Percentiles rank a stretch among this genome's conserved stretches.
phyloP scores from a whole-genome alignment of 371 early-diverging fungal genomes.

The Lichtheimia hyalospora region DNA sequence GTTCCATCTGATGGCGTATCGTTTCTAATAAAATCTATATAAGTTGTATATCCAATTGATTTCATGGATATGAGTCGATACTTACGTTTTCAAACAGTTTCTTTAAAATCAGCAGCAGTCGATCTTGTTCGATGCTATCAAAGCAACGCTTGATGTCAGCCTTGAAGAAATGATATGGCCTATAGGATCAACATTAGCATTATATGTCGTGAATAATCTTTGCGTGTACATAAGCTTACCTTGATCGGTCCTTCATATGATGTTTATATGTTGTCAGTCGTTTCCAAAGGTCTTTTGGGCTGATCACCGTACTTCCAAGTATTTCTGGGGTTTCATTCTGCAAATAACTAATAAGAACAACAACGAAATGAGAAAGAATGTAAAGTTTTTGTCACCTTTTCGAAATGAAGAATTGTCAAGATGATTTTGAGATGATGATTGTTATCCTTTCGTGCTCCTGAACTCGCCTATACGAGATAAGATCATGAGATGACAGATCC shows the following conservation, averaged over 20 bases:
- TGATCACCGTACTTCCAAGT: not conserved
- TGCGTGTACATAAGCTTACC: no score
- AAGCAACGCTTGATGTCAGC: slow-evolving; percentile 78
- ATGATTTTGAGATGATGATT: slow-evolving; percentile 4
- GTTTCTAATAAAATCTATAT: not conserved
- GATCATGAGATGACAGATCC: no score
- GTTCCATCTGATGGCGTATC: not conserved
- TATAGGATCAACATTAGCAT: not conserved
- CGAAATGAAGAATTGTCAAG: not conserved
- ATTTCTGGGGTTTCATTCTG: not conserved
- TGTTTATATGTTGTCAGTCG: not conserved
- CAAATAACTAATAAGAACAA: no score
- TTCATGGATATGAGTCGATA: not conserved
- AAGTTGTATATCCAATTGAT: not conserved
- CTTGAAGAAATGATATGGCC: slow-evolving; percentile 74
- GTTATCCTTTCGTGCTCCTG: slow-evolving; percentile 2
- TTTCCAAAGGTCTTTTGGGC: not conserved
- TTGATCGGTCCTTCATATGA: not conserved
- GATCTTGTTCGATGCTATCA: slow-evolving; percentile 76
- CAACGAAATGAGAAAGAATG: no score
- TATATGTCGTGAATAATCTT: not conserved
- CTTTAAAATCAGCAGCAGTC: slow-evolving; percentile 60
- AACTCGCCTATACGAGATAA: no score
- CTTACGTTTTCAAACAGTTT: slow-evolving; percentile 48
- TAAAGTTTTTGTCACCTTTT: not conserved